Evolutionary conservation across 2,329 filamentous ascomycete species (phyloP).

Genomic region (Pezicula neosporulosa): DNA sequence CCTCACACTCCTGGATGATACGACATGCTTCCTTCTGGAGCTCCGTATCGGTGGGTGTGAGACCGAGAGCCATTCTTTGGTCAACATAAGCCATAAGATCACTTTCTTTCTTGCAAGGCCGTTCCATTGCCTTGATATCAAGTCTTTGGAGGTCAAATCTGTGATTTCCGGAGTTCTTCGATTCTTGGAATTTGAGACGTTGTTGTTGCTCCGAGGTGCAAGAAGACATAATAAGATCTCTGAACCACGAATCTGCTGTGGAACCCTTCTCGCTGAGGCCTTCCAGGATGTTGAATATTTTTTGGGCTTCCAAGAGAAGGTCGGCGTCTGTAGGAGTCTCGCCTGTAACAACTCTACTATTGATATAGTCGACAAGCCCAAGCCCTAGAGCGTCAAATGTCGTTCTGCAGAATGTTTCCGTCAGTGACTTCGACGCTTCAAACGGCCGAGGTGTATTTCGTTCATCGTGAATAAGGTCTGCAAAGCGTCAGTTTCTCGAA

Average conservation of each 20-base stretch:
- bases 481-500: constrained; percentile 3
- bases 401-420: constrained; percentile 45
- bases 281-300: constrained; percentile 49
- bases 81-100: constrained; percentile 20
- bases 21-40: constrained; percentile 56
- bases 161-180: neutral
- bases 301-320: constrained; percentile 54
- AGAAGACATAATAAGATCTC: constrained; percentile 52
- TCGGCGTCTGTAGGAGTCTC: constrained; percentile 45
- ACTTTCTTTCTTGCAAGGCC: constrained; percentile 15
- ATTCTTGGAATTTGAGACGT: neutral
- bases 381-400: constrained; percentile 60
- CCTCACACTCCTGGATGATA: constrained; percentile 54
- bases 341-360: constrained; percentile 39
- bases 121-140: neutral
- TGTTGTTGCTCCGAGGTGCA: constrained; percentile 24
- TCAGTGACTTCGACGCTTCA: constrained; percentile 34
- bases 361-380: constrained; percentile 51
- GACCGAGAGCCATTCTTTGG: constrained; percentile 37
- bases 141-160: neutral
- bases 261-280: constrained; percentile 15
- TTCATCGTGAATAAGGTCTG: constrained; percentile 63
- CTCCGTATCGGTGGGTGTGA: constrained; percentile 57
- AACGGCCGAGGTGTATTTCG: constrained; percentile 54
- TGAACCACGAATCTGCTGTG: constrained; percentile 49